A percentile compares a stretch with the other conserved stretches of the same genome.
These are phyloP conservation scores for Wilcoxina mikolae DNA, from an alignment of 495 filamentous ascomycete genomes.

Conservation along the genomic window DNA sequence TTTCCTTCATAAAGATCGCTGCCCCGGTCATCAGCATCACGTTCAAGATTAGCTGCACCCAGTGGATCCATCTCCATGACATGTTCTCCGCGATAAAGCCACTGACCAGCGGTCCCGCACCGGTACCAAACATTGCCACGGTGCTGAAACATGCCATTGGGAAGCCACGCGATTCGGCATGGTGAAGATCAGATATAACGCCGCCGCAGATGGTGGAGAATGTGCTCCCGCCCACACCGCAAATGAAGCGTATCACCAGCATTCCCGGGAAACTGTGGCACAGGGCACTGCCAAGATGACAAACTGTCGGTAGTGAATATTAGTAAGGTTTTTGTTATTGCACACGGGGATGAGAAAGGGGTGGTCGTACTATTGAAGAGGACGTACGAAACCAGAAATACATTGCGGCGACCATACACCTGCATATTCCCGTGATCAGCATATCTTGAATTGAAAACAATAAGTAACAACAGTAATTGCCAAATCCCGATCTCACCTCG, in stretches of 20 bases:
- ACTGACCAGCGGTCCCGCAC: conserved; percentile 58
- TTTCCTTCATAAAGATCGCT: conserved; percentile 63
- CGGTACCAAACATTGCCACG: conserved; percentile 63
- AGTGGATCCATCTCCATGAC: conserved; percentile 83
- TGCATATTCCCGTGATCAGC: not conserved
- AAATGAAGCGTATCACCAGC: conserved; percentile 60
- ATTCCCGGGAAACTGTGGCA: conserved; percentile 55
- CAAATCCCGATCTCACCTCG: too few species aligned
- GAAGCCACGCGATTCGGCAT: conserved; percentile 61
- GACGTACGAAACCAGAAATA: conserved; percentile 60
- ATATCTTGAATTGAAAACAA: too few species aligned
- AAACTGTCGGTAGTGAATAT: too few species aligned
- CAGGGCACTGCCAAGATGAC: too few species aligned
- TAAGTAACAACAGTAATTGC: conserved; percentile 15
- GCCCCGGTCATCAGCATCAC: conserved; percentile 47
- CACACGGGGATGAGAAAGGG: too few species aligned
- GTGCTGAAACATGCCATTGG: conserved; percentile 82
- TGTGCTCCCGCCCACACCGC: conserved; percentile 60
- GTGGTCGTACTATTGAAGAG: conserved; percentile 34
- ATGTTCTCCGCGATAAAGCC: conserved; percentile 53
- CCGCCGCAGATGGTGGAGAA: conserved; percentile 91
- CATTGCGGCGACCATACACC: conserved; percentile 53
- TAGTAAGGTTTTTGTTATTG: too few species aligned
- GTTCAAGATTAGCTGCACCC: conserved; percentile 60
- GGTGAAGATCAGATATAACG: conserved; percentile 78